Evolutionary conservation across 306 rosid species (phyloP), one percentile per base, ranked within the genome.

Genomic region (Glycine soja): DNA sequence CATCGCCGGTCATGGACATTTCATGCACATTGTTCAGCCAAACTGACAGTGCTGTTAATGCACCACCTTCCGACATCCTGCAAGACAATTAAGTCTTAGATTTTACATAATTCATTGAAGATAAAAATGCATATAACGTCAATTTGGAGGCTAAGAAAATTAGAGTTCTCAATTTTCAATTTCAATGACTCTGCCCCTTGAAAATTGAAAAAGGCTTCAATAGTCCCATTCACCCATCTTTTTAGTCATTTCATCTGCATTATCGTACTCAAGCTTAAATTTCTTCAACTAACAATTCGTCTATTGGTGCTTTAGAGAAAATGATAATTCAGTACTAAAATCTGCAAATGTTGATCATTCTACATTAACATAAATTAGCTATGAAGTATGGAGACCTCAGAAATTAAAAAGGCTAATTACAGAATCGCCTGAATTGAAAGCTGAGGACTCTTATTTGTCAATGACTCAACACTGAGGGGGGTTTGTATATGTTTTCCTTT

Each of bases 11-110:
- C 86, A 73, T 24, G 83, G 88, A 87, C 94, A 90, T 92, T 86
- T 90, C 97, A 63, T 88, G 85, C 86, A 93, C 86, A 57, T 87
- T 74, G 73, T 93, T 93, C 70, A 93, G 85, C 98, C 99, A 96
- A 84, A 90, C 63, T 74, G 97, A 93, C 47, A 96, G 75, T 64
- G 98, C 97, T 56, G 99, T 90, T 88, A 81, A 91, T 46, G 98
- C 97, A 78, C 93, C 92, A 54, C 97, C 99, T 88, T 96, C 97
- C 85, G 92, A 93, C 97, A 93, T 88, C 89, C 99, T 93, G 90
- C 83, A 85, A 78, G 80, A 80, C 58, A 67, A 77, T 66, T 64
- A 72, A 78, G 74, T 13, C 53, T 70, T 73, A 77, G 71, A 86
- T 48, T 75, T 79, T 50, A 70, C 50, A 76, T 53, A n/a, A 68